Evolutionary conservation across 257 asterid genomes (phyloP), one percentile per base, ranked within the genome.

Genomic region (Vinca minor): DNA sequence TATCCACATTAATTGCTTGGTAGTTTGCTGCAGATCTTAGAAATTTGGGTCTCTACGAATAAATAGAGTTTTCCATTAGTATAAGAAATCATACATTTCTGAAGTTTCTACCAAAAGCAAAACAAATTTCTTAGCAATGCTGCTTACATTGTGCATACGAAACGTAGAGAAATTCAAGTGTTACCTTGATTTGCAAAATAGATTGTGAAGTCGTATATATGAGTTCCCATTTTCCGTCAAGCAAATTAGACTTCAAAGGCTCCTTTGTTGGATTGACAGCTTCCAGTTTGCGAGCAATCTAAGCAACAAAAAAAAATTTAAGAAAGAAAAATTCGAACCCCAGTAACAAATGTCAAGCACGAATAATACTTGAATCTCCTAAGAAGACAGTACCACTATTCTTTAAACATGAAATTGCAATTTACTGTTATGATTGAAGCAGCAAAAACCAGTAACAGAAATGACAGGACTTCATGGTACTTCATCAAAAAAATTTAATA

Each of bases 221-320:
- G 61, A 86, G 95, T 76, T 91, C 95, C 96, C 98, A 91, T 59
- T 91, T 91, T 38, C 98, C 98, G 59, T 86, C 72, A 18, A 88
- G 81, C 45, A 87, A 70, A 68, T 62, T 50, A 29, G 95, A 87
- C 69, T 83, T 83, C 45, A 87, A 64, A 6, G 95, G 95, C 73
- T 77, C 77, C 84, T 81, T 87, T 32, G 89, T 84, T 52, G 92
- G 92, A 79, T 81, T 87, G 59, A 69, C 76, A 23, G 86, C 89
- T 78, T 87, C 95, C 18, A 83, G 84, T 61, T 79, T 81, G 59
- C 82, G 74, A 72, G 81, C 85, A 72, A 87, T 83, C 95, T 87
- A 73, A 46, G 66, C 31, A 48, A 69, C 50, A 21, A 67, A 25
- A 38, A 64, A n/a, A 38, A 45, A 21, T 13, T 50, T 35, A 3